phyloP scores from a whole-genome alignment of 768 basidiomycete genomes.

The Leccinum rimulosum region DNA sequence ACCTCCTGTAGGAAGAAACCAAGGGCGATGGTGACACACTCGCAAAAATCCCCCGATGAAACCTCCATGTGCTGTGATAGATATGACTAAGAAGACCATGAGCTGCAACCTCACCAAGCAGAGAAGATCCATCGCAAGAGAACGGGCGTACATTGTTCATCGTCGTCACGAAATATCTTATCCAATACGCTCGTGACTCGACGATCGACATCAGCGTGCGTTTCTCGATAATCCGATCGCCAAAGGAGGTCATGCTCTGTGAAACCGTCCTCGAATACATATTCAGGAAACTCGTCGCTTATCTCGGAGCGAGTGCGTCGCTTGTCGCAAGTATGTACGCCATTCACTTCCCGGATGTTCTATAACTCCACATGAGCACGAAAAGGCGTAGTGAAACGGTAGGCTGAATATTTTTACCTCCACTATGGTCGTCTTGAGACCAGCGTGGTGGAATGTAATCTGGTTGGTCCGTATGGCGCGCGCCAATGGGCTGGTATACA shows the following conservation, averaged over 20 bases:
- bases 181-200: conserved; percentile 42
- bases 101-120: neutral
- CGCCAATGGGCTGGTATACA: conserved; percentile 2
- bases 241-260: conserved; percentile 62
- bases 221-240: conserved; percentile 22
- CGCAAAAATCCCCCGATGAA: conserved; percentile 56
- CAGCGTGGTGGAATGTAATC: conserved; percentile 21
- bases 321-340: conserved; percentile 69
- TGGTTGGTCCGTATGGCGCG: conserved; percentile 5
- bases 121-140: neutral
- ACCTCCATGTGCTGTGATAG: conserved; percentile 64
- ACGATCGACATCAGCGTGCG: conserved; percentile 1
- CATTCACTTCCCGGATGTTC: conserved; percentile 63
- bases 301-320: conserved; percentile 49
- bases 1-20: conserved; percentile 66
- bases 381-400: neutral
- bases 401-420: conserved; percentile 33
- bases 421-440: conserved; percentile 38
- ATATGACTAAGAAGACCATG: conserved; percentile 46
- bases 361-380: conserved; percentile 21
- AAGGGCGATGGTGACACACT: conserved; percentile 41
- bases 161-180: conserved; percentile 45
- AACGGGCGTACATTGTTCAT: conserved; percentile 39
- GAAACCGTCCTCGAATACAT: conserved; percentile 53
- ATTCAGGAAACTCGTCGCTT: conserved; percentile 38